Base-by-base conservation (phyloP, 345 rosid species). In the Euphorbia peplus region DNA sequence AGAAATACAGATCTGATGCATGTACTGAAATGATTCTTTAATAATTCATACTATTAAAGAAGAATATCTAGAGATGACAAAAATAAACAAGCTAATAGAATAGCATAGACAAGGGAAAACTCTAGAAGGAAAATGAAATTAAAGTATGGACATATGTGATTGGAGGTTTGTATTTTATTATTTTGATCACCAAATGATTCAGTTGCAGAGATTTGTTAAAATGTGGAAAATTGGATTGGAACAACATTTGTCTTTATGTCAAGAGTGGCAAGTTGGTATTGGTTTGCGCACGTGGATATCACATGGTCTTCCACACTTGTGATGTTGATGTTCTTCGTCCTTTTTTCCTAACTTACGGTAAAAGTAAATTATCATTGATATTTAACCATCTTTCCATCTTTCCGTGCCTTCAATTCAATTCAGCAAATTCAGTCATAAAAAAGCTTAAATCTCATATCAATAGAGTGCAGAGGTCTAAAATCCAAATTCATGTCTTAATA, bases 11-110 rank as follows among this genome's bases (percentile, higher is more conserved):
- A 83, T 78, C 75, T 32, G 56, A 37, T 56, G 18, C 75, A 10
- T n/a, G 25, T 48, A 63, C 67, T 63, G 70, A 28, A 54, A 60
- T 16, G 53, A 83, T 69, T 71, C 71, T 69, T n/a, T 50, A 78
- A 68, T 66, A 71, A 75, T 73, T 72, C 56, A 42, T 32, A 6
- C 4, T 46, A 66, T 48, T 73, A 68, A 74, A 72, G 41, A 69
- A 80, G 69, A 29, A 59, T 28, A 76, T 69, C 76, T 63, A 37
- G 58, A 37, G 39, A 53, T 29, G 35, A 25, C 46, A 35, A 24
- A 25, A 64, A 58, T 35, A 29, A 8, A 55, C 18, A n/a, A n/a
- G 19, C 16, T 25, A 51, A 29, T 1, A 44, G 2, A n/a, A n/a
- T n/a, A n/a, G n/a, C n/a, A n/a, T n/a, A n/a, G n/a, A 9, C 29